Evolutionary conservation across 768 basidiomycete species (phyloP).

Genomic region (Daedaleopsis sinensis): DNA sequence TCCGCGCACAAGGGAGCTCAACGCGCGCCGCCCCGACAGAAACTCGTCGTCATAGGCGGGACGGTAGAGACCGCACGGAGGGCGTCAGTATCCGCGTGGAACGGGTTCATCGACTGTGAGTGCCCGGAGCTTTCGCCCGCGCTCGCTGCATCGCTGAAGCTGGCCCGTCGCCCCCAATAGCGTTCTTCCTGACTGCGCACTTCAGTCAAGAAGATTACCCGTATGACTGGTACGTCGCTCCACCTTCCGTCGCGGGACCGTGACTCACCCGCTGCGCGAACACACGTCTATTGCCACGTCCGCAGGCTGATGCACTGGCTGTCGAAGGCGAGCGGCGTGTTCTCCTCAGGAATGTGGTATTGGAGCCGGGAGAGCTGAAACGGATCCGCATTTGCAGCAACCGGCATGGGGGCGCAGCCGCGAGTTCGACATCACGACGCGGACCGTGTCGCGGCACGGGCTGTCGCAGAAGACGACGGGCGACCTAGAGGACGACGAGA

Average conservation of each 20-base stretch:
- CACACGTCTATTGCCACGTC: conserved; percentile 4
- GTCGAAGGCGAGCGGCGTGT: conserved; percentile 52
- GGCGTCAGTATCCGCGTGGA: conserved; percentile 84
- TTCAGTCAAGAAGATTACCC: conserved; percentile 89
- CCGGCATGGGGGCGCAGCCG: conserved; percentile 88
- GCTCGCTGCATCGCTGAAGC: conserved; percentile 2
- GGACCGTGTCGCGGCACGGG: conserved; percentile 64
- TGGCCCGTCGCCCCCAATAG: conserved; percentile 35
- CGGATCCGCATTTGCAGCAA: conserved; percentile 54
- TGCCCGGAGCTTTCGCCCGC: conserved; percentile 3
- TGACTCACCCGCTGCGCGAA: conserved; percentile 12
- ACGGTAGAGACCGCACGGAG: conserved; percentile 86
- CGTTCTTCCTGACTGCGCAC: conserved; percentile 89
- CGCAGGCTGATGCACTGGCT: conserved; percentile 88
- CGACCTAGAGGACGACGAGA: conserved; percentile 80
- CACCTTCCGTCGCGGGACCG: conserved; percentile 6
- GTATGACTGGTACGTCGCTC: conserved; percentile 68
- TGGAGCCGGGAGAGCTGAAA: conserved; percentile 10
- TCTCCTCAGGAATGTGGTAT: conserved; percentile 12
- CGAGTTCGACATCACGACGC: conserved; percentile 89
- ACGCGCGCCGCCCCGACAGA: conserved; percentile 44
- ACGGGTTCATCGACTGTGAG: conserved; percentile 86
- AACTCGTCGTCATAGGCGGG: conserved; percentile 89
- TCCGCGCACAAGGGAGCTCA: background rate
- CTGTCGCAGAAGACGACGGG: conserved; percentile 71